Conservation (phyloP, 306 rosid species). For the Abrus pulchellus region DNA sequence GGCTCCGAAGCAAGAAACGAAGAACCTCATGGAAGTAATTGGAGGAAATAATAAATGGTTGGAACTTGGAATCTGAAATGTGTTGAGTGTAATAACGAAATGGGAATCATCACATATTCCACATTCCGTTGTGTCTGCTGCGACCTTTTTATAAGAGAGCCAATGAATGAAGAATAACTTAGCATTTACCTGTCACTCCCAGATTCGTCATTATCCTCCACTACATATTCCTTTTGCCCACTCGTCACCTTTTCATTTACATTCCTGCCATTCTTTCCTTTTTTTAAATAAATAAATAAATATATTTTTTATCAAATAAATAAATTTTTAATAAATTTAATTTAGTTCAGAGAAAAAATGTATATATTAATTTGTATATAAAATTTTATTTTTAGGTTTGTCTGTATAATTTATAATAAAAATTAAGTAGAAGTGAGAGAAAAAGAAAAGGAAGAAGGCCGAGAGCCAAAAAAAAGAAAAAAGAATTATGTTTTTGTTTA, state of each 20-base stretch:
- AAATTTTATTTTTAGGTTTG: too few species aligned
- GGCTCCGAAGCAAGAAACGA: constrained; percentile 59
- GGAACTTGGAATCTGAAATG: not conserved
- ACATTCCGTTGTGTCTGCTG: not conserved
- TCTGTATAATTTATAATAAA: too few species aligned
- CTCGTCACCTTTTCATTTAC: not conserved
- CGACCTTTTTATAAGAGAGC: not conserved
- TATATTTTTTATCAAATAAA: too few species aligned
- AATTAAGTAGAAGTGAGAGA: too few species aligned
- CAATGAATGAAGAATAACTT: too few species aligned
- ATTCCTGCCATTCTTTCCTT: not conserved
- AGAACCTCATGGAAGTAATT: constrained; percentile 54
- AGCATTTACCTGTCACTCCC: not conserved
- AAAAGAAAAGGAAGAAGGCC: too few species aligned
- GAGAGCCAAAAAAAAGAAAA: too few species aligned
- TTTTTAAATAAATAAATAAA: not conserved
- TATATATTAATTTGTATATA: too few species aligned
- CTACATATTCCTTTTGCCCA: not conserved
- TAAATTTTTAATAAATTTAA: too few species aligned
- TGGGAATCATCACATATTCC: too few species aligned
- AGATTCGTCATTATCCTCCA: constrained; percentile 17
- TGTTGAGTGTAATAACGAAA: not conserved
- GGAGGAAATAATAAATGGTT: not conserved
- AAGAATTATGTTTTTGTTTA: too few species aligned
- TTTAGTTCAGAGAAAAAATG: too few species aligned